These are phyloP conservation scores for Coemansia sp. DNA, from an alignment of 192 early-diverging fungal species.

Conservation along the genomic window DNA sequence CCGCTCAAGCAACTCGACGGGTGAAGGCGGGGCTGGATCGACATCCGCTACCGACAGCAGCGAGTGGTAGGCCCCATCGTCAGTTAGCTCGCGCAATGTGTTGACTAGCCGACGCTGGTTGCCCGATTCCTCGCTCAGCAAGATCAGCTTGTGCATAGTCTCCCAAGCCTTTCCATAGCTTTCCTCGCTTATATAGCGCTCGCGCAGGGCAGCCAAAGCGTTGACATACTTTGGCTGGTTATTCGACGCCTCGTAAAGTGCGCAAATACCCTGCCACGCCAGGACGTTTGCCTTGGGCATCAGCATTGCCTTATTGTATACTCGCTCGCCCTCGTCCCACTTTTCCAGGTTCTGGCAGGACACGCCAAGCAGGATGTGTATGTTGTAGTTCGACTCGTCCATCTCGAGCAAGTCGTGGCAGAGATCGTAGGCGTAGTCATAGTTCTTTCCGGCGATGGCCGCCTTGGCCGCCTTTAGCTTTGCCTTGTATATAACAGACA, in stretches of 20 bases:
- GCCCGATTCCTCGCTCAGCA: constrained; percentile 50
- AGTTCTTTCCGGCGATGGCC: constrained; percentile 43
- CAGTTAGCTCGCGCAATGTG: constrained; percentile 17
- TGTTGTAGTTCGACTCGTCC: constrained; percentile 46
- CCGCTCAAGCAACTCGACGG: constrained; percentile 33
- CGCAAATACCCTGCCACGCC: constrained; percentile 68
- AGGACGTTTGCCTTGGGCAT: constrained; percentile 57
- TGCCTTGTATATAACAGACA: constrained; percentile 54
- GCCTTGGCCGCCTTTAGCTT: constrained; percentile 51
- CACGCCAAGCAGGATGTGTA: constrained; percentile 65
- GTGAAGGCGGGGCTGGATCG: constrained; percentile 18
- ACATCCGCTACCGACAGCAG: constrained; percentile 12
- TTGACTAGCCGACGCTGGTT: constrained; percentile 41
- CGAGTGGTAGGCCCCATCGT: constrained; percentile 5
- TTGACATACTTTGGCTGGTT: constrained; percentile 20
- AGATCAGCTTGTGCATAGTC: constrained; percentile 56
- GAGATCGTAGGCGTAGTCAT: constrained; percentile 51
- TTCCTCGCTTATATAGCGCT: constrained; percentile 48
- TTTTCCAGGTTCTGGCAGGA: constrained; percentile 62
- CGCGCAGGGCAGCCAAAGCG: constrained; percentile 30
- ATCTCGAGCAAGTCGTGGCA: constrained; percentile 52
- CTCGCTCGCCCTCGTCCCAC: constrained; percentile 56
- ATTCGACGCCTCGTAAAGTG: constrained; percentile 59
- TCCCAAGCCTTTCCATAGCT: constrained; percentile 43
- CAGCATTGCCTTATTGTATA: constrained; percentile 62